Conservation (phyloP, 2,329 filamentous ascomycete genomes). For the Macrophomina tecta region DNA sequence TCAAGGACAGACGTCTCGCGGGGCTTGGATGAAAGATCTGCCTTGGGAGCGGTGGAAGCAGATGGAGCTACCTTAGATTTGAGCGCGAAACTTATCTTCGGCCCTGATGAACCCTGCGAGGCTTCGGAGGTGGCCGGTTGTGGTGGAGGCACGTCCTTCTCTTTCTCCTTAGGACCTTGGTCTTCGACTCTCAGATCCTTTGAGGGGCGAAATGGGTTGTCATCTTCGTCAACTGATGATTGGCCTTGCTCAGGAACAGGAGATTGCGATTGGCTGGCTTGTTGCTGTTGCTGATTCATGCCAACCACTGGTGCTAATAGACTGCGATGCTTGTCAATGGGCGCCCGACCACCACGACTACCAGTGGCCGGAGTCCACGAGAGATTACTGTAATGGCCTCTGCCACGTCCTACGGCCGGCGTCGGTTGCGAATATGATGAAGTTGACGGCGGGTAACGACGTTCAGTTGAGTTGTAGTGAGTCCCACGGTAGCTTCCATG, state of each 20-base stretch:
- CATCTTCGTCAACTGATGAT: slow-evolving; percentile 57
- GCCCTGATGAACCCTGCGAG: slow-evolving; percentile 59
- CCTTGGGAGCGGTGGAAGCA: slow-evolving; percentile 58
- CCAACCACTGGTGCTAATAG: slow-evolving; percentile 31
- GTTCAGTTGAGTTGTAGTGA: slow-evolving; percentile 57
- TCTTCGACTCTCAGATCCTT: slow-evolving; percentile 72
- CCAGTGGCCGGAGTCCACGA: slow-evolving; percentile 72
- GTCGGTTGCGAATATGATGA: slow-evolving; percentile 53
- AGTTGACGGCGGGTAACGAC: slow-evolving; percentile 51
- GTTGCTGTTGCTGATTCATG: slow-evolving; percentile 18
- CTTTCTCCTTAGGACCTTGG: slow-evolving; percentile 57
- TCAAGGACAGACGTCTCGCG: slow-evolving; percentile 43
- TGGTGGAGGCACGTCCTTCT: slow-evolving; percentile 62
- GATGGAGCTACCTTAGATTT: slow-evolving; percentile 71
- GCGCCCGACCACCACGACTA: slow-evolving; percentile 58
- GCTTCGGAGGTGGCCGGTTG: slow-evolving; percentile 61
- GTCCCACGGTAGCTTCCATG: slow-evolving; percentile 64
- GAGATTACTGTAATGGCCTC: slow-evolving; percentile 68
- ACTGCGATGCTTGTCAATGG: slow-evolving; percentile 42
- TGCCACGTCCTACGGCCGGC: slow-evolving; percentile 57
- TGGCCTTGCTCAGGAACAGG: slow-evolving; percentile 33
- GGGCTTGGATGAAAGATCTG: slow-evolving; percentile 50
- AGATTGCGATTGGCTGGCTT: slow-evolving; percentile 30
- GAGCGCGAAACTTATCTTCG: slow-evolving; percentile 92
- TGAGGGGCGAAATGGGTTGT: slow-evolving; percentile 67